A percentile compares a stretch with the other conserved stretches of the same genome.
Evolutionary conservation across 305 asterid species (phyloP).

Genomic region (Solanum aculeatissimum): DNA sequence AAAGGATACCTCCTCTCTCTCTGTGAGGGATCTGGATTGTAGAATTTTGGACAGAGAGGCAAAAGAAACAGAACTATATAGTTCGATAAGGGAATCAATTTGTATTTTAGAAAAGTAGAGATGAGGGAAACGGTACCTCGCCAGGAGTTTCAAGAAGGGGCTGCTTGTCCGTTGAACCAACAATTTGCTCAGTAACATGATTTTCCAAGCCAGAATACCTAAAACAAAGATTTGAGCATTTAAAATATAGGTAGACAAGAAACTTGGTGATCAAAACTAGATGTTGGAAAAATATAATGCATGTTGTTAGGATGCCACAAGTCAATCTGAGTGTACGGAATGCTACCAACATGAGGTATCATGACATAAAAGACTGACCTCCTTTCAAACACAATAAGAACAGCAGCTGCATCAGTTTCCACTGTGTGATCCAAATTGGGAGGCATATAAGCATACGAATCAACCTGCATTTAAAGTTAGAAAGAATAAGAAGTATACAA

Average conservation of each 20-base stretch:
- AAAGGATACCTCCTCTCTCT: neutral
- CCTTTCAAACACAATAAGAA: slow-evolving; percentile 68
- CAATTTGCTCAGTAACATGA: slow-evolving; percentile 35
- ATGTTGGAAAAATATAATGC: neutral
- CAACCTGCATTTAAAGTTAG: slow-evolving; percentile 46
- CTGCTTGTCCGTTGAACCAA: slow-evolving; percentile 68
- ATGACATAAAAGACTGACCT: slow-evolving; percentile 33
- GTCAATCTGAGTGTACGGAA: neutral
- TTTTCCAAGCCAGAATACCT: slow-evolving; percentile 61
- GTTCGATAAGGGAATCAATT: neutral
- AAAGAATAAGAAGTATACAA: neutral
- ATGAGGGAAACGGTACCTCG: slow-evolving; percentile 35
- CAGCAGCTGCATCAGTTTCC: slow-evolving; percentile 48
- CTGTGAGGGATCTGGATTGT: neutral
- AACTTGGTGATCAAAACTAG: neutral
- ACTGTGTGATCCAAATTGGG: slow-evolving; percentile 57
- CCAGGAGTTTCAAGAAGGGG: slow-evolving; percentile 89
- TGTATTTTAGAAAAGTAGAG: neutral
- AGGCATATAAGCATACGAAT: slow-evolving; percentile 86
- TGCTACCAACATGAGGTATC: neutral
- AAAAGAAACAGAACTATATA: neutral
- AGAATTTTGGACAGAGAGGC: neutral
- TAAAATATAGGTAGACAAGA: neutral
- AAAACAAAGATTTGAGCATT: slow-evolving; percentile 10
- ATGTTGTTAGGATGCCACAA: neutral